A percentile compares a stretch with the other conserved stretches of the same genome.
Conservation (phyloP, 1,139 yeast genomes). For the Arxiozyma slooffiae region DNA sequence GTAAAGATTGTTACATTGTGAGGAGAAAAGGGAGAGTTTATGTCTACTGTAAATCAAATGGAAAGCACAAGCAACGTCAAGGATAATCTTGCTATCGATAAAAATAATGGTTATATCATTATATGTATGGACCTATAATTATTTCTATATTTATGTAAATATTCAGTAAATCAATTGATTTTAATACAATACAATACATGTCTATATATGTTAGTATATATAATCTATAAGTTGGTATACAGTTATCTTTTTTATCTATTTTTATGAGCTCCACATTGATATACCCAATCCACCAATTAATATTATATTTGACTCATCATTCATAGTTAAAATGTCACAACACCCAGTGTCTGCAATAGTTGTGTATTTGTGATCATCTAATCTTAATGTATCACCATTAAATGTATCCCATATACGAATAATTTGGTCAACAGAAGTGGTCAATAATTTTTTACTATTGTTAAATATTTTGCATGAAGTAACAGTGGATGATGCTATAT, state of each 20-base stretch:
- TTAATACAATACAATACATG: constrained; percentile 6
- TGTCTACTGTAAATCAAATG: constrained; percentile 84
- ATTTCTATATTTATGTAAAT: neutral
- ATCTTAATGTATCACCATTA: constrained; percentile 23
- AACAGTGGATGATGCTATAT: constrained; percentile 81
- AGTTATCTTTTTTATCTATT: neutral
- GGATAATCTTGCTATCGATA: constrained; percentile 39
- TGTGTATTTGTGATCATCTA: constrained; percentile 47
- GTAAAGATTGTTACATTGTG: constrained; percentile 83
- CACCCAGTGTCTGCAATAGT: constrained; percentile 90
- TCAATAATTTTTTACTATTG: constrained; percentile 24
- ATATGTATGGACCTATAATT: neutral
- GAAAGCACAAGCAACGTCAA: constrained; percentile 95
- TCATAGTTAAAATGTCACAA: constrained; percentile 33
- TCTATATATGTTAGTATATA: constrained; percentile 1
- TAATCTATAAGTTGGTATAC: constrained; percentile 2
- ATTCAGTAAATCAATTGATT: neutral
- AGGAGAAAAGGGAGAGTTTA: constrained; percentile 91
- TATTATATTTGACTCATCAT: constrained; percentile 19
- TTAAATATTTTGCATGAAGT: constrained; percentile 45
- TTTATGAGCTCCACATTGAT: constrained; percentile 28
- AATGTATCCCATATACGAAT: constrained; percentile 51
- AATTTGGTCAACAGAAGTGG: constrained; percentile 64
- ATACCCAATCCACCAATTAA: constrained; percentile 65
- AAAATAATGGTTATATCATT: constrained; percentile 6